Base-by-base conservation (phyloP, 331 rosid genomes). In the Malus hybrid region DNA sequence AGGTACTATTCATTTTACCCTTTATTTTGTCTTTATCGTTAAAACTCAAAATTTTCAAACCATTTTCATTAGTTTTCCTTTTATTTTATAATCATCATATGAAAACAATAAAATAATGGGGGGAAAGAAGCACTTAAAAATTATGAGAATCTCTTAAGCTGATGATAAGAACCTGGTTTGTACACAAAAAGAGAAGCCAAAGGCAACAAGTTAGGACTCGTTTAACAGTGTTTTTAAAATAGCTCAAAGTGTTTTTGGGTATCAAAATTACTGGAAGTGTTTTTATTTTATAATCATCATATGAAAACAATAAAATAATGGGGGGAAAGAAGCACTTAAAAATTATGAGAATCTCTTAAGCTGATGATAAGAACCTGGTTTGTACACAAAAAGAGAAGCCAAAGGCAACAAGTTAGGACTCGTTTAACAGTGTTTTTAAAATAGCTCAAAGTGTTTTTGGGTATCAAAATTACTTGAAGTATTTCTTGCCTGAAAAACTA, bases 401-500 rank as follows among this genome's bases (percentile, higher is more conserved):
- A 9, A 39, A 39, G 44, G 11, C 11, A 39, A 39, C 11, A 39
- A 8, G 12, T 9, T 39, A 36, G 42, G 42, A 33, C 36, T 33
- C 8, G 8, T 33, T 33, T 33, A 1, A 6, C 2, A 0, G 8
- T 33, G 0, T 1, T 33, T 33, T 33, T 33, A 33, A 33, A 33
- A 33, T 33, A 33, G 2, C 8, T 33, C 0, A 33, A 33, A 33
- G 36, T 33, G 8, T 6, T 33, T 33, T 33, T 33, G 36, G 8
- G 8, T 33, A 33, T 33, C 36, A 33, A 33, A 33, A 33, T 33
- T 33, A 33, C 36, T 6, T 33, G 0, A 33, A 33, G 0, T 33
- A 7, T 6, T 33, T 33, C 0, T 0, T 33, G 8, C 1, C 0
- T 0, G 36, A 33, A 33, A 6, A 0, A 6, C 36, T 6, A 33